A percentile compares a stretch with the other conserved stretches of the same genome.
Conservation (phyloP, 2,329 filamentous ascomycete genomes). For the Huntiella decipiens region DNA sequence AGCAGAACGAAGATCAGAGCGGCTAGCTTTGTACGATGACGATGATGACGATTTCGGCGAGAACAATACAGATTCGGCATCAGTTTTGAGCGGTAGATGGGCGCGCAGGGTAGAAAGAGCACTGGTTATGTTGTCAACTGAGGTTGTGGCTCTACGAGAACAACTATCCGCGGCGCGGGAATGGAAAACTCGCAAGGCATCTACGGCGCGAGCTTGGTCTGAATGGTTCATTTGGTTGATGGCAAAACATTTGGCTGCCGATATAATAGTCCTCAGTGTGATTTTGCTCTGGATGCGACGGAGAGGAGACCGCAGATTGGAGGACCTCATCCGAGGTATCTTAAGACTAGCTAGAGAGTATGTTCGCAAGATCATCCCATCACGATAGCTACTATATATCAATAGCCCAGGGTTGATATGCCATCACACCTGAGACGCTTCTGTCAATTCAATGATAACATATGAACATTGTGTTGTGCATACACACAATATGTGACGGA, state of each 20-base stretch:
- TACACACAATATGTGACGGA: too few species aligned
- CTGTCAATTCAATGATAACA: too few species aligned
- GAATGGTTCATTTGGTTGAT: constrained; percentile 50
- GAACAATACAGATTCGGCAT: constrained; percentile 2
- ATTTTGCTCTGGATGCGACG: constrained; percentile 54
- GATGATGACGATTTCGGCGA: constrained; percentile 24
- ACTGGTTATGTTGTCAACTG: constrained; percentile 74
- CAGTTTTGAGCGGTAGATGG: constrained; percentile 30
- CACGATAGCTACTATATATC: constrained; percentile 21
- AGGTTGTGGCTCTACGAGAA: constrained; percentile 80
- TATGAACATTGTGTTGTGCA: too few species aligned
- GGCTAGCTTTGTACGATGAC: constrained; percentile 26
- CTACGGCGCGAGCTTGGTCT: constrained; percentile 49
- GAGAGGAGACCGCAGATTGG: constrained; percentile 50
- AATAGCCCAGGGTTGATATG: too few species aligned
- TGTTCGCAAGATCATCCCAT: constrained; percentile 36
- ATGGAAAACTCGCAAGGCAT: constrained; percentile 45
- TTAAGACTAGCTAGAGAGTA: constrained; percentile 40
- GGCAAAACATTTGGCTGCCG: constrained; percentile 55
- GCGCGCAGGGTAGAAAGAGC: constrained; percentile 67
- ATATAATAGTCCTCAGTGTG: constrained; percentile 45
- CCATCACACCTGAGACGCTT: too few species aligned
- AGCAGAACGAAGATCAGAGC: constrained; percentile 35
- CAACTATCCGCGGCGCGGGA: constrained; percentile 65
- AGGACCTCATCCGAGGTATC: constrained; percentile 52